Conservation (phyloP, 768 basidiomycete genomes). For the Hypsizygus marmoreus region DNA sequence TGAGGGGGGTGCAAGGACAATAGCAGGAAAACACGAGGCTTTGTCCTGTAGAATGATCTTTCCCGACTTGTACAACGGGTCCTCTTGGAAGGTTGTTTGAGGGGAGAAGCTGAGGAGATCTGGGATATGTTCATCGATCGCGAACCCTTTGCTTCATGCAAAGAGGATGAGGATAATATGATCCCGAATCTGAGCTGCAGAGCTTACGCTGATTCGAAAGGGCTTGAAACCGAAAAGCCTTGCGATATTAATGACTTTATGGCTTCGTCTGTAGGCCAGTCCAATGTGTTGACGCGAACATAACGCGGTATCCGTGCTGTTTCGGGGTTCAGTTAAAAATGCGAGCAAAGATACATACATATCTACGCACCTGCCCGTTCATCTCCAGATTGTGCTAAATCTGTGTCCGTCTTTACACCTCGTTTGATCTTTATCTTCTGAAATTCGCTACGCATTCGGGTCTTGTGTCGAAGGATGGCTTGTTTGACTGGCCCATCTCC, state of each 20-base stretch:
- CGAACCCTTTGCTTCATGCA: conserved; percentile 57
- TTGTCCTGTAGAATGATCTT: conserved; percentile 96
- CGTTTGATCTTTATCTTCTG: conserved; percentile 80
- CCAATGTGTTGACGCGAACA: conserved; percentile 76
- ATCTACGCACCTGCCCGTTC: conserved; percentile 56
- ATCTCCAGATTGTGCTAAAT: conserved; percentile 65
- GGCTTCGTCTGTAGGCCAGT: conserved; percentile 69
- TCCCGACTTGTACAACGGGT: conserved; percentile 72
- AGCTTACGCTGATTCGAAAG: conserved; percentile 55
- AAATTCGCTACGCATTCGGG: conserved; percentile 83
- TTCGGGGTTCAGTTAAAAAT: conserved; percentile 12
- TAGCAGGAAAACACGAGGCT: conserved; percentile 94
- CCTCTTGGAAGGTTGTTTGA: conserved; percentile 62
- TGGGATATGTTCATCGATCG: conserved; percentile 77
- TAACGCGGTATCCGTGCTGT: conserved; percentile 80
- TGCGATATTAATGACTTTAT: conserved; percentile 52
- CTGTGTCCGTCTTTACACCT: conserved; percentile 63
- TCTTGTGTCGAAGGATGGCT: conserved; percentile 86
- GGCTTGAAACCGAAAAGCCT: conserved; percentile 57
- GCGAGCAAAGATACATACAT: not conserved
- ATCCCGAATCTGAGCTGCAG: conserved; percentile 5
- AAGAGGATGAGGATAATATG: too few species aligned
- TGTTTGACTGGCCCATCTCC: conserved; percentile 90
- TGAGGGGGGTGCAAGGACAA: conserved; percentile 76
- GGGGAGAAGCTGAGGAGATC: conserved; percentile 82